Evolutionary conservation across 108 stramenopile genomes (phyloP), one percentile per base, ranked within the genome.

Genomic region (Fragilaria radians): DNA sequence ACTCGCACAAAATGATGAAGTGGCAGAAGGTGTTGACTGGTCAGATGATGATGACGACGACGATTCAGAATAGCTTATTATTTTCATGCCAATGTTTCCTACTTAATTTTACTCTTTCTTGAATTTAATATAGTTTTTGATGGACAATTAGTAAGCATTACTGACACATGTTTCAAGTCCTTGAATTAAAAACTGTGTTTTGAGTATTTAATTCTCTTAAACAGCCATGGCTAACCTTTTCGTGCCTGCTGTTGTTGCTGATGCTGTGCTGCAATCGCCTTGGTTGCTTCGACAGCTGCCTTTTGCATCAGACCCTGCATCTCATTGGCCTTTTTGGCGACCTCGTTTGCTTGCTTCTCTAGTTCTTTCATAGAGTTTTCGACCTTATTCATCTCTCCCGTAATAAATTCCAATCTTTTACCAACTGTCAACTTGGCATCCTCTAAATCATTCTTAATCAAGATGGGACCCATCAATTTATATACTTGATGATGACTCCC

Each of bases 391-490:
- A 72, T 80, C 68, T 95, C 90, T 1, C 76, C 74, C 7, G 61
- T 68, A 57, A 96, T 95, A 52, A 92, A 92, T 65, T 94, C 86
- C 32, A 95, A 62, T 28, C 94, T 71, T 63, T 93, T 92, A n/a
- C 52, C 54, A 4, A 96, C 88, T 3, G 89, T 93, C 17, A 87
- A 68, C 45, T 82, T 89, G 32, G 90, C 91, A 51, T 96, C 96
- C n/a, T 90, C 88, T 32, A 91, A 57, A 22, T 89, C 86, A 48
- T 93, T 85, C 62, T 80, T 82, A 19, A 96, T 74, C n/a, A 96
- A 66, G 14, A 95, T 87, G 7, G 96, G 96, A 9, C 96, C 96
- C 11, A 95, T 82, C 70, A 85, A 73, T 62, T 96, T 96, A 73
- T 88, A 95, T 11, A 96, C 72, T 19, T 71, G 63, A n/a, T n/a